These are phyloP conservation scores for Tieghemiomyces parasiticus DNA, from an alignment of 192 early-diverging fungal species.

Conservation along the genomic window DNA sequence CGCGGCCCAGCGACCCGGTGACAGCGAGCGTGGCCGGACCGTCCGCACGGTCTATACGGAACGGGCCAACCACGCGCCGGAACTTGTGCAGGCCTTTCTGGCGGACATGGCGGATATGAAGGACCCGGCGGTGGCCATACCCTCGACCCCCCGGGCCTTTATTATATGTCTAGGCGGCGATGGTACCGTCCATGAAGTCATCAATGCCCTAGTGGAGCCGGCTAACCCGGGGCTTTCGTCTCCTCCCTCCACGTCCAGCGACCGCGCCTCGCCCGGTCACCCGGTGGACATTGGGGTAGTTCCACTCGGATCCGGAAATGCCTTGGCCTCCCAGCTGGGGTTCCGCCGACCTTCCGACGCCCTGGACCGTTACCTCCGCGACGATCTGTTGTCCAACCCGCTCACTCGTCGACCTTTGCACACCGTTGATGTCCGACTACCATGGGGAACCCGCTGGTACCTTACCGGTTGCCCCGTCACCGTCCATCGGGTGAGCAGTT, in stretches of 20 bases:
- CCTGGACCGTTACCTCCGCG: neutral
- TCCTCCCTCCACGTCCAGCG: neutral
- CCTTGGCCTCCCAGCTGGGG: neutral
- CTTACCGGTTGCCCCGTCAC: neutral
- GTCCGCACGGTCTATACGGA: neutral
- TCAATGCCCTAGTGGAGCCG: neutral
- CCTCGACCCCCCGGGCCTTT: neutral
- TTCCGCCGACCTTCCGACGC: neutral
- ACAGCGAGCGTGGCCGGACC: neutral
- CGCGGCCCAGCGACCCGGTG: neutral
- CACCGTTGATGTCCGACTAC: neutral
- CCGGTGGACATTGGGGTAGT: neutral
- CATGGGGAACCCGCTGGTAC: neutral
- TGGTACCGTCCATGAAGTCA: neutral
- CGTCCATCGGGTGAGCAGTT: neutral
- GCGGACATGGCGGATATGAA: neutral
- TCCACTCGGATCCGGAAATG: neutral
- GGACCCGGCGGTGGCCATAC: neutral
- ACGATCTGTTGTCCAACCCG: neutral
- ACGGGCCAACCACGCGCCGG: neutral
- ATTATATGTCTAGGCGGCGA: conserved; percentile 1
- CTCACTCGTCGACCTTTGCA: neutral
- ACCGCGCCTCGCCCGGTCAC: neutral
- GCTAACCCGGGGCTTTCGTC: neutral
- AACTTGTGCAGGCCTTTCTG: neutral